phyloP scores from a whole-genome alignment of 257 asterid genomes.

The Jasminum sambac region DNA sequence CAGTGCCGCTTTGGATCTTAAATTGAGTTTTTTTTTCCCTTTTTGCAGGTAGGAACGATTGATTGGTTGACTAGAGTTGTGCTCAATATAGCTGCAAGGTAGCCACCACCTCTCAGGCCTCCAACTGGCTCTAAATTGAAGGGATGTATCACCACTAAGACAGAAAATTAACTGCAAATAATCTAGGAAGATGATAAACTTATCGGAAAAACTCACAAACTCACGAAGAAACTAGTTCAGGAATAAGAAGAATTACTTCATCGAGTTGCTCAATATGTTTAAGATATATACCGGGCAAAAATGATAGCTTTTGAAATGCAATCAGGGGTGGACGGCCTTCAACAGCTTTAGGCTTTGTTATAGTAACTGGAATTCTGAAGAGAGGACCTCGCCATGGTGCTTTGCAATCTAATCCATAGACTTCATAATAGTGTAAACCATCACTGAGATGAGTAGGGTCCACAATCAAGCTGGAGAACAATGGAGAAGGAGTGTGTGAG shows the following conservation, averaged over 20 bases:
- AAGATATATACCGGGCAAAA: conserved; percentile 67
- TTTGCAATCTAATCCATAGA: conserved; percentile 76
- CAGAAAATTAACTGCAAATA: background rate
- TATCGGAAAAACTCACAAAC: background rate
- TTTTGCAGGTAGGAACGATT: background rate
- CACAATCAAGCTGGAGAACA: conserved; percentile 73
- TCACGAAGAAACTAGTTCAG: background rate
- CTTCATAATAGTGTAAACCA: conserved; percentile 95
- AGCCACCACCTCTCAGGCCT: background rate
- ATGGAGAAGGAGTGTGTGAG: conserved; percentile 26
- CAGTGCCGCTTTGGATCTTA: background rate
- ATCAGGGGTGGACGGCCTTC: conserved; percentile 66
- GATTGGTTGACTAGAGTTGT: background rate
- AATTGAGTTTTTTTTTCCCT: background rate
- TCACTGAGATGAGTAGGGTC: conserved; percentile 78
- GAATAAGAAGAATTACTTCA: background rate
- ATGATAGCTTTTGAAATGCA: conserved; percentile 65
- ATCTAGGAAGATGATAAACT: background rate
- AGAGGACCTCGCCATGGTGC: conserved; percentile 99
- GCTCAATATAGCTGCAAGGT: background rate
- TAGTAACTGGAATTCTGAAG: conserved; percentile 87
- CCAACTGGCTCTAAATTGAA: background rate
- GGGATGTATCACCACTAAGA: background rate
- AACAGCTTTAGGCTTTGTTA: conserved; percentile 77
- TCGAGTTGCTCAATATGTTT: conserved; percentile 2